These are phyloP conservation scores for Microascus cirrosus DNA, from an alignment of 2,329 filamentous ascomycete genomes.

Conservation along the genomic window DNA sequence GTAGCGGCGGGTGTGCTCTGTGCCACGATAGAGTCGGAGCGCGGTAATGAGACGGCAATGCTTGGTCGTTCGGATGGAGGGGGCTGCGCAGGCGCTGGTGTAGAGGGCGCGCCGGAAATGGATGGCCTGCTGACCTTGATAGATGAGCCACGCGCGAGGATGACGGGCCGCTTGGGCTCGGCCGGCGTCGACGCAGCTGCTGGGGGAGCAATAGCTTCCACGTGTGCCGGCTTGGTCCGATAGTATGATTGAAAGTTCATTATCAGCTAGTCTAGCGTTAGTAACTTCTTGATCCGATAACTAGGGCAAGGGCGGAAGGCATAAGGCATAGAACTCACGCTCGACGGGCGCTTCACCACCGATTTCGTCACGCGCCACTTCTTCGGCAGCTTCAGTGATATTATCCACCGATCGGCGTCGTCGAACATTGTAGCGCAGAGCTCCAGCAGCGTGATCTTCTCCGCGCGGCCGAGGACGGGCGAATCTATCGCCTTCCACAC, in stretches of 20 bases:
- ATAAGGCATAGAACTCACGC: constrained; percentile 15
- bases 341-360: constrained; percentile 20
- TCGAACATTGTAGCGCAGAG: constrained; percentile 36
- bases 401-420: constrained; percentile 27
- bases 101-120: background rate
- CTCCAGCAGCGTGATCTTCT: constrained; percentile 29
- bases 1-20: background rate
- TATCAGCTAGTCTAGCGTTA: background rate
- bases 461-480: constrained; percentile 23
- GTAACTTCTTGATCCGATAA: background rate
- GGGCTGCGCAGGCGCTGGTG: background rate
- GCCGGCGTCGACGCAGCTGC: background rate
- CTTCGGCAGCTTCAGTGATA: constrained; percentile 28
- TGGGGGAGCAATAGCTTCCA: constrained; percentile 1
- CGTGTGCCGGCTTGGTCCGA: constrained; percentile 17
- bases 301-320: background rate
- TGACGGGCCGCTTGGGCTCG: constrained; percentile 7
- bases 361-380: constrained; percentile 26
- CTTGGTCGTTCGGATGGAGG: background rate
- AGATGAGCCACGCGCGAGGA: constrained; percentile 8
- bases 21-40: background rate
- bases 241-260: constrained; percentile 24
- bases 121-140: constrained; percentile 5
- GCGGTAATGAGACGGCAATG: constrained; percentile 1
- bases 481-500: constrained; percentile 31